These are phyloP conservation scores for Ascosphaera aggregata DNA, from an alignment of 2,329 filamentous ascomycete genomes.

Conservation along the genomic window DNA sequence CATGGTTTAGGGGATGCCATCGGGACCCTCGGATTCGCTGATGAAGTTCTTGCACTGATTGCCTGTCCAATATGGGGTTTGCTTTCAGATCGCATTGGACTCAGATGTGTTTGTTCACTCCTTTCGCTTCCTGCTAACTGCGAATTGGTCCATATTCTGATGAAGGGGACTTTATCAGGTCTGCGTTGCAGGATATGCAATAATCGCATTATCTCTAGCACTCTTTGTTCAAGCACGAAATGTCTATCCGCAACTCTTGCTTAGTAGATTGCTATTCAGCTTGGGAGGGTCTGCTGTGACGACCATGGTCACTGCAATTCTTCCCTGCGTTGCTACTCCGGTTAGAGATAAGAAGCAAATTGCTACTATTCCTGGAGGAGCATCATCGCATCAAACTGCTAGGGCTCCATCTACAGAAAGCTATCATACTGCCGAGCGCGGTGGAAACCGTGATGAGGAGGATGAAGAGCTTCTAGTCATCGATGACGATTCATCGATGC, in stretches of 20 bases:
- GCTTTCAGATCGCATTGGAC: constrained; percentile 24
- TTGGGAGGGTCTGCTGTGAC: constrained; percentile 80
- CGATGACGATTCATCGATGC: neutral
- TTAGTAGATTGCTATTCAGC: constrained; percentile 72
- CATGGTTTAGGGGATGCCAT: constrained; percentile 36
- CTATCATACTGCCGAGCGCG: too few relatives aligned
- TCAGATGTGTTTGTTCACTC: constrained; percentile 19
- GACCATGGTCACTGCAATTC: constrained; percentile 92
- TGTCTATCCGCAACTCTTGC: constrained; percentile 69
- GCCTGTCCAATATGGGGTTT: constrained; percentile 28
- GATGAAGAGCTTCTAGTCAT: neutral
- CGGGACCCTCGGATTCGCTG: constrained; percentile 27
- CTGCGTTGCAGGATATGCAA: constrained; percentile 50
- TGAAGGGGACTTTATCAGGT: too few relatives aligned
- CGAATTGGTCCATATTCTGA: too few relatives aligned
- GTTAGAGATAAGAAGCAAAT: too few relatives aligned
- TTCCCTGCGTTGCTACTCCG: constrained; percentile 58
- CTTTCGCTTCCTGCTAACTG: constrained; percentile 1
- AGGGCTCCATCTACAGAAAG: too few relatives aligned
- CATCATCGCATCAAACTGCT: too few relatives aligned
- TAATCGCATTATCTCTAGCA: constrained; percentile 56
- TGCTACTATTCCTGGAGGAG: too few relatives aligned
- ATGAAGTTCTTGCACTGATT: constrained; percentile 24
- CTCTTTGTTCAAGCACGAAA: constrained; percentile 68
- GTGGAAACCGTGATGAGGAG: too few relatives aligned